Conservation (phyloP, 208 protist genomes). For the Zelonia costaricensis region DNA sequence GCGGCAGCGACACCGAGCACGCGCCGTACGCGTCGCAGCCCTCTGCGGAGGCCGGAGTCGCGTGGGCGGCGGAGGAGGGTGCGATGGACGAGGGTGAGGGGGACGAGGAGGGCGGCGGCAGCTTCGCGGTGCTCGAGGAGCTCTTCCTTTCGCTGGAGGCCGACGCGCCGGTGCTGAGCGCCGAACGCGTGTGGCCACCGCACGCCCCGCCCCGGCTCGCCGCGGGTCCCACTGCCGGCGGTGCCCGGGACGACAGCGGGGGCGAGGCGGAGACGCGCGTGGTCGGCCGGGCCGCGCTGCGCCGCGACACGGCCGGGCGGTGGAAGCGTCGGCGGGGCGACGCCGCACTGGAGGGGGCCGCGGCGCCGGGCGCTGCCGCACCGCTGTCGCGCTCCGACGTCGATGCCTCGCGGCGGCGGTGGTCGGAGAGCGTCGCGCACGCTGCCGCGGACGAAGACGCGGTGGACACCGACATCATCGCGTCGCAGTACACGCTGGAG, state of each 20-base stretch:
- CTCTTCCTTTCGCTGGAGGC: slow-evolving; percentile 18
- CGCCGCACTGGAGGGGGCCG: neutral
- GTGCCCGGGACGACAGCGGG: neutral
- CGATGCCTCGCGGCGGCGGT: too few species aligned
- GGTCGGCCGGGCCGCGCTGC: slow-evolving; percentile 17
- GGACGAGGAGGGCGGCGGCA: neutral
- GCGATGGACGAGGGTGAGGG: slow-evolving; percentile 5
- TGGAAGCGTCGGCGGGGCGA: slow-evolving; percentile 6
- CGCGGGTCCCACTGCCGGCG: neutral
- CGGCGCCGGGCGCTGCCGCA: neutral
- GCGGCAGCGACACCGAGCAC: neutral
- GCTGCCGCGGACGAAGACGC: too few species aligned
- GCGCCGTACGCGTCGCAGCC: neutral
- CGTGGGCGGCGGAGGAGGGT: neutral
- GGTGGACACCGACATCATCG: neutral
- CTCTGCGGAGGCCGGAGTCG: neutral
- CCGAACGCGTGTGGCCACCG: neutral
- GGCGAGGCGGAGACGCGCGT: neutral
- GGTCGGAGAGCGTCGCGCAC: too few species aligned
- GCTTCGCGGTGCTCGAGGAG: slow-evolving; percentile 4
- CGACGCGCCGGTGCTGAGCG: neutral
- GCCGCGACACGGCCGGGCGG: neutral
- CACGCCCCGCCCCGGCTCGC: neutral
- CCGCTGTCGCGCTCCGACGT: too few species aligned
- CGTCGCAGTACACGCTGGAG: neutral